Evolutionary conservation across 2,329 filamentous ascomycete species (phyloP).

Genomic region (Diaporthe vaccinii): DNA sequence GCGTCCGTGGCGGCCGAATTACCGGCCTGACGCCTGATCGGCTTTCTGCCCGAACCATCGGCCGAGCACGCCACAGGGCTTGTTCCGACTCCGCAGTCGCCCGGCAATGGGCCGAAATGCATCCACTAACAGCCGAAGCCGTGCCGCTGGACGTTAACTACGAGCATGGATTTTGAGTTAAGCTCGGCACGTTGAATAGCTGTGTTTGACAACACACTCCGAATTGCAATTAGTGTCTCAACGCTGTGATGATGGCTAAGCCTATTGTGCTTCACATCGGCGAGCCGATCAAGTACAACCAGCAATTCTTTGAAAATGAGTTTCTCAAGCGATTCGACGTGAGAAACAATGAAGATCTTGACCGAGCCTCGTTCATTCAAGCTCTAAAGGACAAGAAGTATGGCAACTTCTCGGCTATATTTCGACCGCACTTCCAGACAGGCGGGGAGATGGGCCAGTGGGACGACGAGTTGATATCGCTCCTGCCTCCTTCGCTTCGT

Average conservation of each 20-base stretch:
- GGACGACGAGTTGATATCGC: conserved; percentile 52
- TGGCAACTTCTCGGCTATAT: conserved; percentile 56
- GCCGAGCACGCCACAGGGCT: conserved; percentile 12
- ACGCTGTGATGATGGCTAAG: conserved; percentile 42
- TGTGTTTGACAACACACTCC: too few species aligned
- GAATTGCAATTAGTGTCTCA: background rate
- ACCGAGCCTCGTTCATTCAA: conserved; percentile 58
- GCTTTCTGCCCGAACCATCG: conserved; percentile 26
- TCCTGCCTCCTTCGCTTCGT: conserved; percentile 65
- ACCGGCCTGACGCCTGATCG: background rate
- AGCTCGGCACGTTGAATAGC: background rate
- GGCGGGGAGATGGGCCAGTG: conserved; percentile 46
- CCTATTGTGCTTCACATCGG: conserved; percentile 59
- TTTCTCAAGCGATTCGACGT: conserved; percentile 49
- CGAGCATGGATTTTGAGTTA: background rate
- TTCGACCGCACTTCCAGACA: conserved; percentile 44
- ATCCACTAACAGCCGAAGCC: background rate
- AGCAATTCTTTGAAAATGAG: conserved; percentile 54
- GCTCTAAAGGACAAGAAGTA: conserved; percentile 60
- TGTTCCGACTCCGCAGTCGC: conserved; percentile 7
- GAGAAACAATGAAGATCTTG: conserved; percentile 32
- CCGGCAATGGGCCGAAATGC: conserved; percentile 21
- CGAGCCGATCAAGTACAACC: conserved; percentile 62
- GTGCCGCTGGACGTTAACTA: background rate
- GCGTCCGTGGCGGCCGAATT: background rate